phyloP scores from a whole-genome alignment of 345 rosid genomes.

The Draba incana region DNA sequence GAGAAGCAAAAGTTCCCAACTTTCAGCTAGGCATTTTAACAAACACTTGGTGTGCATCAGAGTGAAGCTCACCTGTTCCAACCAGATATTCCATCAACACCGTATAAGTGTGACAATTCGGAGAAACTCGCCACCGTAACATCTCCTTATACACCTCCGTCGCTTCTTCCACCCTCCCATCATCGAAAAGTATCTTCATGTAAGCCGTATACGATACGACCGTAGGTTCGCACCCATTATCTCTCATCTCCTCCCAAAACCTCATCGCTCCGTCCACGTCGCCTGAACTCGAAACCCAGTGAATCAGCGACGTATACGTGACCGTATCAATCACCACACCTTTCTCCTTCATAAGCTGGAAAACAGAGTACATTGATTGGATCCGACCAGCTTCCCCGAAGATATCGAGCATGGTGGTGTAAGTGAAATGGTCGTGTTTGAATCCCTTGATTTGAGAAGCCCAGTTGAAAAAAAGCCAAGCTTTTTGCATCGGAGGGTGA shows the following conservation, averaged over 20 bases:
- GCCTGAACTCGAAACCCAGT: conserved; percentile 71
- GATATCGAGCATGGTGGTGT: conserved; percentile 90
- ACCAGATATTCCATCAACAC: conserved; percentile 78
- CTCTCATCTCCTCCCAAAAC: conserved; percentile 78
- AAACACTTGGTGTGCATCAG: conserved; percentile 43
- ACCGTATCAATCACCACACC: conserved; percentile 67
- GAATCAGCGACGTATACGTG: conserved; percentile 78
- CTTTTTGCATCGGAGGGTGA: conserved; percentile 93
- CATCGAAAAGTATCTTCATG: conserved; percentile 74
- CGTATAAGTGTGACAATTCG: conserved; percentile 82
- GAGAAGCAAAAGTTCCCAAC: neutral
- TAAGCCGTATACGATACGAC: conserved; percentile 84
- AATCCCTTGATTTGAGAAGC: conserved; percentile 56
- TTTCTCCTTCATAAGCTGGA: conserved; percentile 61
- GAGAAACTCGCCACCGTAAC: conserved; percentile 59
- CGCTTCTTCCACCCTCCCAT: conserved; percentile 64
- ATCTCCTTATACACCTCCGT: conserved; percentile 70
- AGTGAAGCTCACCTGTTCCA: conserved; percentile 51
- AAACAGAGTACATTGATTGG: conserved; percentile 65
- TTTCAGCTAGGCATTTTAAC: conserved; percentile 43
- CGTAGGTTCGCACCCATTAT: conserved; percentile 52
- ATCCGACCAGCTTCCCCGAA: conserved; percentile 90
- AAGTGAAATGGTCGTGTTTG: conserved; percentile 86
- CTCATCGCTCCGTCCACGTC: conserved; percentile 67
- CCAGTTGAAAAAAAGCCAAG: conserved; percentile 92